Evolutionary conservation across 495 filamentous ascomycete genomes (phyloP), one percentile per base, ranked within the genome.

Genomic region (Aspergillus asperescens): DNA sequence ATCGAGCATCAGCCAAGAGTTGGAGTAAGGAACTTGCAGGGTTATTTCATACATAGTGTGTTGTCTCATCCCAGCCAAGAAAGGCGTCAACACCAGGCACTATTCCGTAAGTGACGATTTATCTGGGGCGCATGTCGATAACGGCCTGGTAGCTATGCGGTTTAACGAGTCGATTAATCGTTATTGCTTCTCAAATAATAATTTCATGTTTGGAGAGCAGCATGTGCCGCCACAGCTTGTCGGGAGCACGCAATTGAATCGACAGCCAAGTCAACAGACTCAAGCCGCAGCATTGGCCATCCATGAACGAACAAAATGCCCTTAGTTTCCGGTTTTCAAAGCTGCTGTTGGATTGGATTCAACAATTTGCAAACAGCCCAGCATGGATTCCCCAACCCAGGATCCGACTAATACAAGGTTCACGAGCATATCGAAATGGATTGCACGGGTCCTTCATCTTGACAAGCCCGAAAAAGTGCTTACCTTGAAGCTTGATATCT

Each of bases 61-160:
- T n/a, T 20, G 35, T 28, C 35, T 41, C 48, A 50, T 50, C 31
- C 34, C 35, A 13, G 48, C 48, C 34, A 50, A 41, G 48, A 20
- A 50, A 50, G 48, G 35, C 48, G 48, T 40, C 48, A 50, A 28
- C 46, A 15, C 27, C 12, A 15, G 16, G 2, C 32, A 35, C n/a
- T 35, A 35, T 35, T 2, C 32, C 32, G 5, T n/a, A 32, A 15
- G 16, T 3, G n/a, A 16, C 32, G 13, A 7, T 42, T 42, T 41
- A 22, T 20, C 18, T 42, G 20, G 39, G 39, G 12, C 12, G n/a
- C 20, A 4, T 3, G 9, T 20, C 39, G 39, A n/a, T 13, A 12
- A 4, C 20, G 25, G 10, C 19, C 39, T n/a, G n/a, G 39, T 27
- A 8, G 20, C 13, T 25, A 23, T 7, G 23, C 22, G 24, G 39